phyloP scores from a whole-genome alignment of 805 yeast species.

The Candida wancherniae region DNA sequence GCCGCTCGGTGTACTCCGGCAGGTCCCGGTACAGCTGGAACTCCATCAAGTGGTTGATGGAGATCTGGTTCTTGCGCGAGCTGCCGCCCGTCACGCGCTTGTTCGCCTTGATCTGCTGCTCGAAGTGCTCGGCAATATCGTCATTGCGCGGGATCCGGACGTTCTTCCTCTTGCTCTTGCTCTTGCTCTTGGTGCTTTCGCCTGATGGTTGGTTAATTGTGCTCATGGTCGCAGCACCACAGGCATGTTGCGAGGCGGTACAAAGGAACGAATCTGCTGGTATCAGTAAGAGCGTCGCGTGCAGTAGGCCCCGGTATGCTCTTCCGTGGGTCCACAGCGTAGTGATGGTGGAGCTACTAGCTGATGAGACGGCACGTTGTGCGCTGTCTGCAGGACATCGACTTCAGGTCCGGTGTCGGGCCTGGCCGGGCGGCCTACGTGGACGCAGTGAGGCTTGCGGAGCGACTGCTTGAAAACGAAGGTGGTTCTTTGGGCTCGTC shows the following conservation, averaged over 20 bases:
- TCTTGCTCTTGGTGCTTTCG: constrained; percentile 3
- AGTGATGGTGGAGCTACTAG: too few relatives aligned
- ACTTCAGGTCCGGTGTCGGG: too few relatives aligned
- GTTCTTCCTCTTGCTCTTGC: constrained; percentile 1
- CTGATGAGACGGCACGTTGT: too few relatives aligned
- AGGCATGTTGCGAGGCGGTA: constrained; percentile 7
- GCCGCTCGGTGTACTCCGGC: constrained; percentile 28
- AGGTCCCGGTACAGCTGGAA: constrained; percentile 42
- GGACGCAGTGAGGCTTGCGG: too few relatives aligned
- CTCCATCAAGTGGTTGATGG: constrained; percentile 63
- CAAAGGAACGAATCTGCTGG: too few relatives aligned
- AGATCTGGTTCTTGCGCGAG: constrained; percentile 22
- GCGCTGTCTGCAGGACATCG: too few relatives aligned
- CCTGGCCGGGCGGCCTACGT: too few relatives aligned
- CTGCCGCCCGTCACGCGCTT: constrained; percentile 3
- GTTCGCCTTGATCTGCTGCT: constrained; percentile 6
- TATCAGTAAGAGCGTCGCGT: too few relatives aligned
- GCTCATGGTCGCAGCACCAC: constrained; percentile 7
- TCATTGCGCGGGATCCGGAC: constrained; percentile 5
- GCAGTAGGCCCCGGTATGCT: too few relatives aligned
- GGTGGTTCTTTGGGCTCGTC: too few relatives aligned
- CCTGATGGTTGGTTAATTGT: constrained; percentile 3
- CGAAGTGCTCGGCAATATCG: constrained; percentile 6
- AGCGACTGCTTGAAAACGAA: too few relatives aligned
- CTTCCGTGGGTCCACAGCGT: too few relatives aligned